phyloP scores from a whole-genome alignment of 192 early-diverging fungal genomes.

The Obelidium mucronatum region DNA sequence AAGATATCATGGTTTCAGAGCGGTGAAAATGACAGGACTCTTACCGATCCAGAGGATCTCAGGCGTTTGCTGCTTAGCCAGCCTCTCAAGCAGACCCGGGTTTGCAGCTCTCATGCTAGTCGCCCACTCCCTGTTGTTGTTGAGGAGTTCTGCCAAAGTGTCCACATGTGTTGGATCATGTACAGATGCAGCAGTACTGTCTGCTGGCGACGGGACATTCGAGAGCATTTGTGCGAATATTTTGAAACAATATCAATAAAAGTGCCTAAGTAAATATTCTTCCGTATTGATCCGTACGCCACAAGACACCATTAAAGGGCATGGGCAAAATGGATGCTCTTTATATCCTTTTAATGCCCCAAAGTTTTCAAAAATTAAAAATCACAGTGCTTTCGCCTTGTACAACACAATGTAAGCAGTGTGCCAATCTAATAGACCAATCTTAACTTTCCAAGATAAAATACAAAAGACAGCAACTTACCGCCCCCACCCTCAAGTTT shows the following conservation, averaged over 20 bases:
- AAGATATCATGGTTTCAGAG: too few species aligned
- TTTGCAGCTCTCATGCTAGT: slow-evolving; percentile 29
- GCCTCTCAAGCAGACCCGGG: slow-evolving; percentile 76
- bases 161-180: slow-evolving; percentile 7
- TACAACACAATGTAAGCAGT: slow-evolving; percentile 90
- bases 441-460: not conserved
- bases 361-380: too few species aligned
- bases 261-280: too few species aligned
- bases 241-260: too few species aligned
- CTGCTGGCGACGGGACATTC: too few species aligned
- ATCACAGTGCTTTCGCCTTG: slow-evolving; percentile 70
- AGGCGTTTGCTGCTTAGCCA: slow-evolving; percentile 80
- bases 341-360: too few species aligned
- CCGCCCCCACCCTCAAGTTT: slow-evolving; percentile 90
- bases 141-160: slow-evolving; percentile 44
- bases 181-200: too few species aligned
- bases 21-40: too few species aligned
- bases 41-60: slow-evolving; percentile 92
- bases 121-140: slow-evolving; percentile 52
- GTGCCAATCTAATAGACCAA: slow-evolving; percentile 51
- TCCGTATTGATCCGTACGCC: too few species aligned
- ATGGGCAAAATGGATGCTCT: too few species aligned
- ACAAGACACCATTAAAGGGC: too few species aligned
- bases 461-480: not conserved
- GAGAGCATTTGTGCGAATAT: too few species aligned